These are phyloP conservation scores for Trypanosoma congolense DNA, from an alignment of 208 protist genomes.

Conservation along the genomic window DNA sequence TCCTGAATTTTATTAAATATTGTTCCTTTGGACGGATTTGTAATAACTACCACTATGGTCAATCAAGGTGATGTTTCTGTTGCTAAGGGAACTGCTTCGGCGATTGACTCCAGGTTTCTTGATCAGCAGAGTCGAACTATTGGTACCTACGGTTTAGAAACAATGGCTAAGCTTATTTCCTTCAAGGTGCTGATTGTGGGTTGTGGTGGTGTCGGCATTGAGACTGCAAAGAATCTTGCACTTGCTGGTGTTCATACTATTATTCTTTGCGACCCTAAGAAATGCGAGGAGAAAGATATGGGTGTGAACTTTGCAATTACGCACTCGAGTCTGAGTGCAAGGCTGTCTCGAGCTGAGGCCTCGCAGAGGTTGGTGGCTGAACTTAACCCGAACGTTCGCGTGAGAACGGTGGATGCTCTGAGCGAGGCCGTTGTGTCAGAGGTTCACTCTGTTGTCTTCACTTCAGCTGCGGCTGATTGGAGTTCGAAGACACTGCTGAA, in stretches of 20 bases:
- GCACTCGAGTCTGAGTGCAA: conserved; percentile 38
- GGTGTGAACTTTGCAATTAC: conserved; percentile 89
- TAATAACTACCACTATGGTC: background rate
- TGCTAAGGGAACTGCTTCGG: conserved; percentile 5
- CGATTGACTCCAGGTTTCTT: conserved; percentile 79
- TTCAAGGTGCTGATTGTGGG: conserved; percentile 91
- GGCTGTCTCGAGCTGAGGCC: conserved; percentile 53
- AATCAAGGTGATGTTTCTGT: background rate
- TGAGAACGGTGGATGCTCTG: conserved; percentile 50
- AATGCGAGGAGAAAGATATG: conserved; percentile 55
- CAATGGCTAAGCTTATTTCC: conserved; percentile 86
- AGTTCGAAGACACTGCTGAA: conserved; percentile 52
- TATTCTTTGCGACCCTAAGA: conserved; percentile 68
- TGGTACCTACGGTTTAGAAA: conserved; percentile 89
- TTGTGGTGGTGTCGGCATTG: conserved; percentile 85
- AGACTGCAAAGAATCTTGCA: conserved; percentile 91
- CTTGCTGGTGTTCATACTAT: conserved; percentile 85
- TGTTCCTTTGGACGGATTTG: background rate
- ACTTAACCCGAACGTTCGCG: conserved; percentile 86
- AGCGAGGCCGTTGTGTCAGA: conserved; percentile 42
- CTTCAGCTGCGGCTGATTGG: conserved; percentile 64
- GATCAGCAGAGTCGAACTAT: conserved; percentile 91
- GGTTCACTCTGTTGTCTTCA: conserved; percentile 67
- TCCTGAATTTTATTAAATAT: no score
- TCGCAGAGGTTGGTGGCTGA: conserved; percentile 68